Evolutionary conservation across 768 basidiomycete genomes (phyloP).

Genomic region (Russula compacta): DNA sequence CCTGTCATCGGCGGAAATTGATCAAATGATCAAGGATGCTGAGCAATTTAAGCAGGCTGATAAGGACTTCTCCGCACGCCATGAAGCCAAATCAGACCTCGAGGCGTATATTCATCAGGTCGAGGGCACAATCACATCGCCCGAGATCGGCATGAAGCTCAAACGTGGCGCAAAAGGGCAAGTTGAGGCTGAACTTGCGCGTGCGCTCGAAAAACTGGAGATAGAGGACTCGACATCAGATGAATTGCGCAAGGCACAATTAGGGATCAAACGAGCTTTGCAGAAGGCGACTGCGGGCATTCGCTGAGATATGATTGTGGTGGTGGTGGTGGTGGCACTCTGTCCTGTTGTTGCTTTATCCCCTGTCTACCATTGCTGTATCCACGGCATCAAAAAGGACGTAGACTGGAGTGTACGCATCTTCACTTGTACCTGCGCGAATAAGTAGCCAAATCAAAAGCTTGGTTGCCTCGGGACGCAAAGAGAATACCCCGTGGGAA

Average conservation of each 20-base stretch:
- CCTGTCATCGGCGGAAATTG: slow-evolving; percentile 94
- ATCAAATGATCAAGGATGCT: slow-evolving; percentile 99
- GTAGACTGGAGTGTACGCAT: not conserved
- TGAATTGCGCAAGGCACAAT: slow-evolving; percentile 92
- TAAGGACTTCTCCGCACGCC: slow-evolving; percentile 97
- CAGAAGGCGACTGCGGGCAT: slow-evolving; percentile 95
- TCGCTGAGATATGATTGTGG: slow-evolving; percentile 39
- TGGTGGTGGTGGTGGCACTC: not conserved
- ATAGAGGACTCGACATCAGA: slow-evolving; percentile 91
- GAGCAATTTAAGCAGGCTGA: slow-evolving; percentile 95
- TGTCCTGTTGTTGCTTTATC: slow-evolving; percentile 16
- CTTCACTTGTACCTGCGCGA: not conserved
- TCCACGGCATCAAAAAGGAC: slow-evolving; percentile 7
- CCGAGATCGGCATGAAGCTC: slow-evolving; percentile 96
- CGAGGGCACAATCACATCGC: slow-evolving; percentile 90
- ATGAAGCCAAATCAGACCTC: slow-evolving; percentile 97
- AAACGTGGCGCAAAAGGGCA: slow-evolving; percentile 93
- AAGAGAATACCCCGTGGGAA: not conserved
- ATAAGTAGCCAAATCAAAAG: not conserved
- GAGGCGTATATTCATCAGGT: slow-evolving; percentile 98
- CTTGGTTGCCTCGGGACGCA: not conserved
- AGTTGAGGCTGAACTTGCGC: slow-evolving; percentile 95
- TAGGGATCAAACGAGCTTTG: slow-evolving; percentile 91
- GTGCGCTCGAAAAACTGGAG: slow-evolving; percentile 97
- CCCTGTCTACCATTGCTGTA: slow-evolving; percentile 18